Evolutionary conservation across 2,329 filamentous ascomycete genomes (phyloP), one percentile per base, ranked within the genome.

Genomic region (Cadophora malorum): DNA sequence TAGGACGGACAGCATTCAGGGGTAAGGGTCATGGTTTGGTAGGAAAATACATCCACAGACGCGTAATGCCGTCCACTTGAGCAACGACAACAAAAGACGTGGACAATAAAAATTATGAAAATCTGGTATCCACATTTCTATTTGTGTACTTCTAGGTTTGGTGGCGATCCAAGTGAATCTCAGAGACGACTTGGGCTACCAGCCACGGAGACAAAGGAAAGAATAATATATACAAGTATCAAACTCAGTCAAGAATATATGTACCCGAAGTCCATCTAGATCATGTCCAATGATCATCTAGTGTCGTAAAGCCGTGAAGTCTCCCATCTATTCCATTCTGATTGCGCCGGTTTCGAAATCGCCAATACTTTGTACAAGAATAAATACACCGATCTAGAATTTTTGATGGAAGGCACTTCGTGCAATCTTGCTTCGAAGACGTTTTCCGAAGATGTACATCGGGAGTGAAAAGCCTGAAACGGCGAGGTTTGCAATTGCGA

Each of bases 401-500:
- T 70, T 70, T 14, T 70, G 70, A 65, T 70, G 69, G n/a, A 70
- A 72, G 33, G 59, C 23, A 19, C 69, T 69, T 28, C 69, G 50
- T 19, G 69, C 70, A 64, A 69, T 65, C 65, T 65, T 62, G 64
- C 69, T 68, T 49, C 73, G 67, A 4, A 73, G 55, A 19, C 65
- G 70, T 67, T 76, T 76, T 14, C 75, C 75, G 55, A 68, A 76
- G 5, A 76, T 66, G 64, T 76, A 76, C 66, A 74, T 72, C 2
- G 74, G 74, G 8, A 76, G 68, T 0, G 72, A 74, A 6, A 70
- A 63, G 35, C 67, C 47, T 14, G 64, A 69, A 10, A 73, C 67
- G 0, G 65, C 69, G 5, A 68, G 49, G 7, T 67, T 71, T 10
- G 70, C 47, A 21, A 67, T 65, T 1, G 68, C 71, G 6, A 73